These are phyloP conservation scores for Didymella keratinophila DNA, from an alignment of 2,329 filamentous ascomycete genomes.

Conservation along the genomic window DNA sequence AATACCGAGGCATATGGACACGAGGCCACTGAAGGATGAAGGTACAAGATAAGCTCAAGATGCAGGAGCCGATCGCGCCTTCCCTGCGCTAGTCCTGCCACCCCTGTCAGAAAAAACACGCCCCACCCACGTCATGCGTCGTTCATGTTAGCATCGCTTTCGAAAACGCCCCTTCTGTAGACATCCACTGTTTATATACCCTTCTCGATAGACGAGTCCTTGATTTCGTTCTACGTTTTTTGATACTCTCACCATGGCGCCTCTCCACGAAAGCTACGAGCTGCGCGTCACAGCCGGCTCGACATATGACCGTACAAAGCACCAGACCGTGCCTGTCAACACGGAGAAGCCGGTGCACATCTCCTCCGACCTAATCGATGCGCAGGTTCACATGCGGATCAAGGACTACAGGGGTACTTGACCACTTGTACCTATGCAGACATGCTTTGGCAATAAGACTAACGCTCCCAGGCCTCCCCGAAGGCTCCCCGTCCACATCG, in stretches of 20 bases:
- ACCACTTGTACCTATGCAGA: too few relatives aligned
- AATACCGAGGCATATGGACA: neutral
- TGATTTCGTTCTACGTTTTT: neutral
- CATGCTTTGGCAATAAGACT: slow-evolving; percentile 1
- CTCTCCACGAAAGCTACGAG: slow-evolving; percentile 69
- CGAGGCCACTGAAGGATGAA: neutral
- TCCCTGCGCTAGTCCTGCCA: slow-evolving; percentile 13
- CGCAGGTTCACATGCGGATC: slow-evolving; percentile 77
- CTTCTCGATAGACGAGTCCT: neutral
- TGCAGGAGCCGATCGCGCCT: slow-evolving; percentile 15
- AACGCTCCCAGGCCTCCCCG: slow-evolving; percentile 69
- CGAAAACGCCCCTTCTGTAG: slow-evolving; percentile 1
- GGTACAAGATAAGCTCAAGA: slow-evolving; percentile 14
- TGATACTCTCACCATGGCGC: slow-evolving; percentile 45
- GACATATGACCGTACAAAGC: slow-evolving; percentile 74
- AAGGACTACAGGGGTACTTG: slow-evolving; percentile 62
- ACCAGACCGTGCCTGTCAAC: slow-evolving; percentile 80
- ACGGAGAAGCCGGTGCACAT: slow-evolving; percentile 68
- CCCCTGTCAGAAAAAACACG: slow-evolving; percentile 18
- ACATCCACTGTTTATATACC: neutral
- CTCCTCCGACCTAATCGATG: slow-evolving; percentile 68
- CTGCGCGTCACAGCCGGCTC: slow-evolving; percentile 84
- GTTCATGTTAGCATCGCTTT: slow-evolving; percentile 1
- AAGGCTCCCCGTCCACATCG: slow-evolving; percentile 71
- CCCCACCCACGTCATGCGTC: slow-evolving; percentile 14